Percentiles rank a stretch among this genome's conserved stretches.
Conservation (phyloP, 1,139 yeast species). For the Fermentozyma sake region DNA sequence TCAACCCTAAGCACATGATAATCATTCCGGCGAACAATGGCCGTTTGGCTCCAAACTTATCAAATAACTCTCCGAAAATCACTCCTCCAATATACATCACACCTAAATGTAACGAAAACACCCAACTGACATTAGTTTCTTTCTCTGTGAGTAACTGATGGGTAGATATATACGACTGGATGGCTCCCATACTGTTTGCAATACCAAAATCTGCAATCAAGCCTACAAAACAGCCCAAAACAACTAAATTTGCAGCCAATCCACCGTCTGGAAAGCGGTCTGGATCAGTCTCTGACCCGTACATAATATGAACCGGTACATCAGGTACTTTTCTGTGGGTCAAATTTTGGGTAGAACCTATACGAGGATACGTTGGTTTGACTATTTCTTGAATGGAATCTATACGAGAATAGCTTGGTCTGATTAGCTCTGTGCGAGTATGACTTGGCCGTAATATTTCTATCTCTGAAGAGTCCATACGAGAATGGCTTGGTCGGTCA, state of each 20-base stretch:
- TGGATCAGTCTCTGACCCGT: slow-evolving; percentile 13
- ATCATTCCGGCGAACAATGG: slow-evolving; percentile 45
- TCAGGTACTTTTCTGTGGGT: too few relatives aligned
- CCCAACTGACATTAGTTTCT: slow-evolving; percentile 54
- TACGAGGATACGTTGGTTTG: too few relatives aligned
- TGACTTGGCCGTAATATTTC: too few relatives aligned
- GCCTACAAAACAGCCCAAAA: slow-evolving; percentile 59
- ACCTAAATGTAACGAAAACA: slow-evolving; percentile 54
- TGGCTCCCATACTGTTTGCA: slow-evolving; percentile 54
- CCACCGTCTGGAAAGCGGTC: slow-evolving; percentile 62
- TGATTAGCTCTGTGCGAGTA: too few relatives aligned
- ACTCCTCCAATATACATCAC: slow-evolving; percentile 56
- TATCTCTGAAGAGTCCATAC: too few relatives aligned
- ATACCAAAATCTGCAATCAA: slow-evolving; percentile 58
- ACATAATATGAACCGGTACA: too few relatives aligned
- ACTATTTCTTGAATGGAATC: too few relatives aligned
- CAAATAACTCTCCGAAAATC: slow-evolving; percentile 60
- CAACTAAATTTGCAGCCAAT: slow-evolving; percentile 49
- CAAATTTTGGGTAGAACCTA: slow-evolving; percentile 13
- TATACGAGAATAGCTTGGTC: too few relatives aligned
- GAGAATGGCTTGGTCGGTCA: too few relatives aligned
- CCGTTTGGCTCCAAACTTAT: slow-evolving; percentile 46
- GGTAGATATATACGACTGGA: slow-evolving; percentile 51
- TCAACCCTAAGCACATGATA: slow-evolving; percentile 43
- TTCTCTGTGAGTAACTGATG: slow-evolving; percentile 45